phyloP scores from a whole-genome alignment of 345 rosid species.

The Gossypium bickii region DNA sequence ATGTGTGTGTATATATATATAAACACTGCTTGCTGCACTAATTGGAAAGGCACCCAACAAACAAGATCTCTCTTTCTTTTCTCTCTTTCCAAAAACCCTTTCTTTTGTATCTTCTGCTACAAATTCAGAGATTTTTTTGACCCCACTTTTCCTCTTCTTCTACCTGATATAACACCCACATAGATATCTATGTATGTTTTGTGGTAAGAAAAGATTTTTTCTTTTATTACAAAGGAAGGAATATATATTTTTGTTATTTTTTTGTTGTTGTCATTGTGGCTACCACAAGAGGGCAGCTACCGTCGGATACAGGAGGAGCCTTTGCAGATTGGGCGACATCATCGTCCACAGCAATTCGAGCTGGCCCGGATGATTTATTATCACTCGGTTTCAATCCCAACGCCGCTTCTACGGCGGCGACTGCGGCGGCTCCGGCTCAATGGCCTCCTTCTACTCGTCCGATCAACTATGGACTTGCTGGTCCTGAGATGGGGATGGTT shows the following conservation, averaged over 20 bases:
- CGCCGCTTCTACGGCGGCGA: constrained; percentile 32
- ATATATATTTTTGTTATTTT: neutral
- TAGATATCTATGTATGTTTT: constrained; percentile 17
- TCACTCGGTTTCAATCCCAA: constrained; percentile 97
- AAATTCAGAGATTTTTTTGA: constrained; percentile 27
- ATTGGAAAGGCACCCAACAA: no score
- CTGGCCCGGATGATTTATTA: constrained; percentile 77
- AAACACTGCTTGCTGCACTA: no score
- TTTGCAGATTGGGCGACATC: constrained; percentile 83
- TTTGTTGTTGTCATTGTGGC: constrained; percentile 65
- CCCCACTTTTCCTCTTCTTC: constrained; percentile 17
- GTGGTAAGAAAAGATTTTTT: no score
- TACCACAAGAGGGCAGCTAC: constrained; percentile 80
- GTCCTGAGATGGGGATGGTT: constrained; percentile 77
- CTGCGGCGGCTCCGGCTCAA: constrained; percentile 25
- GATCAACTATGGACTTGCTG: constrained; percentile 48
- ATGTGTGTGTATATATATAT: no score
- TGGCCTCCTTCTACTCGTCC: constrained; percentile 47
- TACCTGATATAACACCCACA: constrained; percentile 31
- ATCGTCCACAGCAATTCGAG: constrained; percentile 50
- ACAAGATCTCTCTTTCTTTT: neutral
- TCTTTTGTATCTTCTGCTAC: constrained; percentile 19
- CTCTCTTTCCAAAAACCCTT: constrained; percentile 1
- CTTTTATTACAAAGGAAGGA: no score
- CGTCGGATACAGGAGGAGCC: constrained; percentile 90